phyloP scores from a whole-genome alignment of 805 yeast genomes.

The Yarrowia sp. region DNA sequence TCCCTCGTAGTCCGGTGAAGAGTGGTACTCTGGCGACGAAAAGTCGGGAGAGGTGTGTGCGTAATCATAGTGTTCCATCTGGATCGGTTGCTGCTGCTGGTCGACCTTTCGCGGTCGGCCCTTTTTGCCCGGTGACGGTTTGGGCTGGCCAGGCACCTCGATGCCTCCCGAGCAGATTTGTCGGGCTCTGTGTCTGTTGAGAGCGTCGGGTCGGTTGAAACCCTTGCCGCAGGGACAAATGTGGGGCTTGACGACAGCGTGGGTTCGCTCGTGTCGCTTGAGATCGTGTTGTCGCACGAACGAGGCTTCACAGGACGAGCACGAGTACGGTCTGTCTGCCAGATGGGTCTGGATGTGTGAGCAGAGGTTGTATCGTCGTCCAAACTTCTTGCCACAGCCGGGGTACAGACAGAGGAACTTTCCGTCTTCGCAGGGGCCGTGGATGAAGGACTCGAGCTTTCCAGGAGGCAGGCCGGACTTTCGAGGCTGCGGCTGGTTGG shows the following conservation, averaged over 20 bases:
- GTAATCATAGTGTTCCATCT: constrained; percentile 24
- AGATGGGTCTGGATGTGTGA: constrained; percentile 97
- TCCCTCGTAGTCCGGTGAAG: constrained; percentile 21
- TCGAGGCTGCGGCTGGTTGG: constrained; percentile 49
- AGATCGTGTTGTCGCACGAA: constrained; percentile 97
- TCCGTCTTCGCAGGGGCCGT: constrained; percentile 77
- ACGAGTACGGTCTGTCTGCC: constrained; percentile 89
- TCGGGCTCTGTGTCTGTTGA: constrained; percentile 78
- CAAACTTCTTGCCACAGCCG: constrained; percentile 81
- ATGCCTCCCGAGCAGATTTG: constrained; percentile 81
- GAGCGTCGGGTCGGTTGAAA: constrained; percentile 88
- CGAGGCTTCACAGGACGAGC: constrained; percentile 75
- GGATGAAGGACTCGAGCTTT: constrained; percentile 80
- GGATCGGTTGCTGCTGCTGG: constrained; percentile 7
- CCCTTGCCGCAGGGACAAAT: constrained; percentile 93
- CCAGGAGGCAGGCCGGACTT: constrained; percentile 84
- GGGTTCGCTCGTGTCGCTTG: constrained; percentile 87
- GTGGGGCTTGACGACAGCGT: constrained; percentile 69
- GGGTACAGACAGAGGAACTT: constrained; percentile 76
- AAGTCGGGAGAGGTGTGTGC: constrained; percentile 35
- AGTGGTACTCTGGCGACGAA: constrained; percentile 33
- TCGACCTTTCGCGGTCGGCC: constrained; percentile 51
- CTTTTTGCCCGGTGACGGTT: constrained; percentile 50
- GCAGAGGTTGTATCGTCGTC: constrained; percentile 88
- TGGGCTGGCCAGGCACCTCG: constrained; percentile 42